Percentiles rank a stretch among this genome's conserved stretches.
Conservation (phyloP, 225 moss, liverwort and hornwort species). For the Bryoerythrophyllum caledonicum region DNA sequence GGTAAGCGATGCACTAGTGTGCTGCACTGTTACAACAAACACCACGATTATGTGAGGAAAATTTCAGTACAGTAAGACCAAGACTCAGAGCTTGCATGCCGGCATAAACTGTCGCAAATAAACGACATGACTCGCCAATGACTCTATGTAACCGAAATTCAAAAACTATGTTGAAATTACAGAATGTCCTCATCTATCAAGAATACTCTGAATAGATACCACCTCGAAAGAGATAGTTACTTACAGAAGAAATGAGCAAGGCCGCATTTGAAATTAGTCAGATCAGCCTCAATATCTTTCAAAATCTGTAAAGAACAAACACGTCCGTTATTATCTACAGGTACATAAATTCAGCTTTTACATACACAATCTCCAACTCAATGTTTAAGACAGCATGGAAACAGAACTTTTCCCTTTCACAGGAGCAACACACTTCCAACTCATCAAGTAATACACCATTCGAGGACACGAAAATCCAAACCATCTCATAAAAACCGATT, state of each 20-base stretch:
- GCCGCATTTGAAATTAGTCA: constrained; percentile 75
- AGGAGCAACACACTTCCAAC: not conserved
- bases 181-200: not conserved
- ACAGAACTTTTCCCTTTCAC: not conserved
- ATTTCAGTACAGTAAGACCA: not conserved
- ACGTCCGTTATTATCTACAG: constrained; percentile 9
- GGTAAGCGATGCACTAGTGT: constrained; percentile 94
- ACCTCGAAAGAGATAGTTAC: constrained; percentile 22
- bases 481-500: not conserved
- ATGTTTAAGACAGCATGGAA: constrained; percentile 4
- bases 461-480: not conserved
- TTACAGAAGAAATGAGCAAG: constrained; percentile 92
- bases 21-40: constrained; percentile 68
- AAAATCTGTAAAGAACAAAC: constrained; percentile 66
- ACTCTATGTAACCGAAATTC: constrained; percentile 6
- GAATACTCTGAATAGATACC: not conserved
- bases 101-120: not conserved
- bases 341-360: not conserved
- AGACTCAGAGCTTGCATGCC: not conserved
- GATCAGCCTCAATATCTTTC: constrained; percentile 67
- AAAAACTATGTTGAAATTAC: not conserved
- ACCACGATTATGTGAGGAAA: not conserved
- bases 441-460: not conserved
- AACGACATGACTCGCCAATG: not conserved
- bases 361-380: constrained; percentile 10